Conservation (phyloP, 345 rosid species). For the Draba incana region DNA sequence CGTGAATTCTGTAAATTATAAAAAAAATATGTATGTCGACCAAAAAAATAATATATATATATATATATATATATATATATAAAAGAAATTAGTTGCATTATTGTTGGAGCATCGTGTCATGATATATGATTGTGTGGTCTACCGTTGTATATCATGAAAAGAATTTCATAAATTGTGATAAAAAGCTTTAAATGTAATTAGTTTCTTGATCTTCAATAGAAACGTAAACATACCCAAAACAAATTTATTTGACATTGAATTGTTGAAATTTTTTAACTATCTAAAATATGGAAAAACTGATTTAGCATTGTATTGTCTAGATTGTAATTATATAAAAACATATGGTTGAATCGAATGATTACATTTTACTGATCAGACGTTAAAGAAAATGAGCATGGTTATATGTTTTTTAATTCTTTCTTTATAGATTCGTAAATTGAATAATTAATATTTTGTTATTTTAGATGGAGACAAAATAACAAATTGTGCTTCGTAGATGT, state of each 20-base stretch:
- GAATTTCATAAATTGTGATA: not conserved
- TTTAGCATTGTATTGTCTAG: not conserved
- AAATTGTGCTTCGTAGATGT: constrained; percentile 6
- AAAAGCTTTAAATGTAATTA: not conserved
- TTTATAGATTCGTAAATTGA: too few species aligned
- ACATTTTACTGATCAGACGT: not conserved
- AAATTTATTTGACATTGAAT: not conserved
- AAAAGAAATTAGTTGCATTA: constrained; percentile 7
- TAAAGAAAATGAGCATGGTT: not conserved
- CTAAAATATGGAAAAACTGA: too few species aligned
- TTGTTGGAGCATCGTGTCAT: constrained; percentile 8
- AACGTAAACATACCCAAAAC: not conserved
- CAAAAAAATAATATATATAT: too few species aligned
- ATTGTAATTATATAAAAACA: not conserved
- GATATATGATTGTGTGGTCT: constrained; percentile 19
- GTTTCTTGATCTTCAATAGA: not conserved
- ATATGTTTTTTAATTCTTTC: too few species aligned
- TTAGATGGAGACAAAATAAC: not conserved
- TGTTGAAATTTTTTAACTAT: not conserved
- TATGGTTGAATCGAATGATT: not conserved
- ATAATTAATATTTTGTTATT: not conserved
- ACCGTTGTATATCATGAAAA: constrained; percentile 16
- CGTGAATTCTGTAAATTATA: too few species aligned
- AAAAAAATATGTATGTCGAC: too few species aligned
- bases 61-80: too few species aligned